Conservation (phyloP, 768 basidiomycete species). For the Amanita pallidorosea region DNA sequence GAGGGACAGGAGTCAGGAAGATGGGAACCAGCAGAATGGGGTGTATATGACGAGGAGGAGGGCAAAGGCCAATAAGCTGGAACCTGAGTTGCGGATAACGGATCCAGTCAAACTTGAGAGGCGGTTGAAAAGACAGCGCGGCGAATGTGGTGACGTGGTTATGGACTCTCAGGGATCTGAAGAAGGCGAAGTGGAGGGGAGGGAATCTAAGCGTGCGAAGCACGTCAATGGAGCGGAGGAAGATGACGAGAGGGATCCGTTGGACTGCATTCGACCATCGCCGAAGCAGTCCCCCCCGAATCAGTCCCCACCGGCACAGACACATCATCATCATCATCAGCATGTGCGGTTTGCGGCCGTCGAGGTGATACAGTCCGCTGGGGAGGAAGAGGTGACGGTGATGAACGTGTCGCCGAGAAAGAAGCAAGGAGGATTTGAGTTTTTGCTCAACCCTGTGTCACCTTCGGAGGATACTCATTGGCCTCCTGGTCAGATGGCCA, state of each 20-base stretch:
- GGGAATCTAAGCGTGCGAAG: conserved; percentile 15
- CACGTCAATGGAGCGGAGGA: conserved; percentile 18
- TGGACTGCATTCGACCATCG: conserved; percentile 29
- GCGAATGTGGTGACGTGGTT: conserved; percentile 39
- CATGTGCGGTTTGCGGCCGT: conserved; percentile 42
- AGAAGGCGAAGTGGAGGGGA: conserved; percentile 21
- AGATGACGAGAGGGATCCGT: conserved; percentile 38
- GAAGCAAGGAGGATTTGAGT: conserved; percentile 30
- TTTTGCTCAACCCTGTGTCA: conserved; percentile 42
- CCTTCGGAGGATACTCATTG: conserved; percentile 18
- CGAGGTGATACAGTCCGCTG: not conserved
- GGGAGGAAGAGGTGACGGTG: not conserved
- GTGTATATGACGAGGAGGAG: conserved; percentile 48
- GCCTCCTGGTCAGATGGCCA: conserved; percentile 6
- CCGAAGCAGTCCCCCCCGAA: conserved; percentile 11
- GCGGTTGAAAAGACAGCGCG: conserved; percentile 59
- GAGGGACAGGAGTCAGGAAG: conserved; percentile 25
- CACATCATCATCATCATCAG: conserved; percentile 15
- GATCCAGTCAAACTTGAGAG: conserved; percentile 71
- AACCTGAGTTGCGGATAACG: conserved; percentile 62
- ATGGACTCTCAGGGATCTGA: conserved; percentile 43
- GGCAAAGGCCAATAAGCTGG: conserved; percentile 60
- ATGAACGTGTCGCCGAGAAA: conserved; percentile 2
- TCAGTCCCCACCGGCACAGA: conserved; percentile 10
- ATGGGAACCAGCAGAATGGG: conserved; percentile 12